Base-by-base conservation (phyloP, 2,329 filamentous ascomycete species). In the Aspergillus sp. region DNA sequence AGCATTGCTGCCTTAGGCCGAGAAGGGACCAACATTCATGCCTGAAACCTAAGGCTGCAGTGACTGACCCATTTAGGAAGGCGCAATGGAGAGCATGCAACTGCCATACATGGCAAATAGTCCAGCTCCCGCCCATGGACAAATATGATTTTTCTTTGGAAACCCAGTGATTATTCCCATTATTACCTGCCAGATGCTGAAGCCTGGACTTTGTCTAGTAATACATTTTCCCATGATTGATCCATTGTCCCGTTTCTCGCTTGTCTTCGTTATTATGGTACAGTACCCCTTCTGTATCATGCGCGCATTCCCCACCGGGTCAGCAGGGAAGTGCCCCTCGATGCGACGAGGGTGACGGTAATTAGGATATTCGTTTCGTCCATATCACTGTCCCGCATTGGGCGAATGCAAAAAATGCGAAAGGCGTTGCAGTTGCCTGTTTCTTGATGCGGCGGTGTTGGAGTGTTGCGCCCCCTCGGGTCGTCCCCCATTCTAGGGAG, bases 211-310 rank as follows among this genome's bases (percentile, higher is more conserved):
- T 54, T 48, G 12, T 17, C 27, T 52, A 56, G 34, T 8, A 45
- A 33, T 41, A 44, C 27, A 52, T 46, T 46, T 15, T 13, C 48
- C 34, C 17, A 22, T 27, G 42, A 27, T 51, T 54, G 7, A 19
- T 27, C 22, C 33, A 17, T 30, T 44, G 11, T 5, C 48, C 41
- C 15, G 19, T 44, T 46, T n/a, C 11, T 50, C 39, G 42, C 13
- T 47, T 33, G 47, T 55, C 45, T 17, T 40, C 55, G 44, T 56
- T 33, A 42, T 56, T 22, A 56, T 54, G 46, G 44, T 40, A 34
- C 48, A 47, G 19, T 22, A n/a, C 24, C 24, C 20, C 7, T 30
- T 51, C 50, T 27, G 19, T 45, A 15, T 51, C 19, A 50, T 51
- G 37, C 33, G 12, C 19, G 30, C 40, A 22, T 34, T 30, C 22